phyloP scores from a whole-genome alignment of 2,329 filamentous ascomycete genomes.

The Magnaporthiopsis incrustans region DNA sequence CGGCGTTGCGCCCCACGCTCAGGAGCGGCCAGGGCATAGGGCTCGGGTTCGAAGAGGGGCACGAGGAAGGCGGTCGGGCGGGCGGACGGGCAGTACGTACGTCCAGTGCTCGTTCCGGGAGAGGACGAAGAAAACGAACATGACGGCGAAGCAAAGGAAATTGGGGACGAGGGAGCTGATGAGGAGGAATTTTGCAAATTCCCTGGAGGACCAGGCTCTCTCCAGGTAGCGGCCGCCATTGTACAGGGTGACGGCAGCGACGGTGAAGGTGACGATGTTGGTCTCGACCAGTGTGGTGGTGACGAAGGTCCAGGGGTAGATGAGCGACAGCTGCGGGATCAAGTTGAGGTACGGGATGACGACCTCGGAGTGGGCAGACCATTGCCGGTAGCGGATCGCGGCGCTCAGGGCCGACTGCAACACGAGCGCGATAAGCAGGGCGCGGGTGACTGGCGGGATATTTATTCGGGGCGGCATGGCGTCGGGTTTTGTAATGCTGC shows the following conservation, averaged over 20 bases:
- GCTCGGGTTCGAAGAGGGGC: neutral
- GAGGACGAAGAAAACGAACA: slow-evolving; percentile 60
- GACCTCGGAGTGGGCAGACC: slow-evolving; percentile 53
- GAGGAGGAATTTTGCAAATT: slow-evolving; percentile 84
- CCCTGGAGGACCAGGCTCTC: slow-evolving; percentile 85
- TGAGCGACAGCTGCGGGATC: slow-evolving; percentile 71
- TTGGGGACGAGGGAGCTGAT: slow-evolving; percentile 76
- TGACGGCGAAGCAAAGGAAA: slow-evolving; percentile 61
- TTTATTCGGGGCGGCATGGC: slow-evolving; percentile 78
- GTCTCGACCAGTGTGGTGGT: slow-evolving; percentile 85
- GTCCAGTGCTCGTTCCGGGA: slow-evolving; percentile 60
- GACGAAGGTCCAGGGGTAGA: slow-evolving; percentile 90
- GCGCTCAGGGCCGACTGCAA: slow-evolving; percentile 77
- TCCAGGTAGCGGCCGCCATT: slow-evolving; percentile 94
- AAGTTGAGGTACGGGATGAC: slow-evolving; percentile 82
- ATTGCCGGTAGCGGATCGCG: slow-evolving; percentile 65
- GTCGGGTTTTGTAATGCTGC: slow-evolving; percentile 12
- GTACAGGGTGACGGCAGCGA: slow-evolving; percentile 73
- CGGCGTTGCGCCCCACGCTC: neutral
- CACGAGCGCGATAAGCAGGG: slow-evolving; percentile 65
- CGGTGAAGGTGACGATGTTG: slow-evolving; percentile 77
- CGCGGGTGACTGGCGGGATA: slow-evolving; percentile 83
- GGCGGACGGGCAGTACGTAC: slow-evolving; percentile 39
- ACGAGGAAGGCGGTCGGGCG: neutral
- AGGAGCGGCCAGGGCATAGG: neutral